phyloP scores from a whole-genome alignment of 2,329 filamentous ascomycete genomes.

The Coniella lustricola region DNA sequence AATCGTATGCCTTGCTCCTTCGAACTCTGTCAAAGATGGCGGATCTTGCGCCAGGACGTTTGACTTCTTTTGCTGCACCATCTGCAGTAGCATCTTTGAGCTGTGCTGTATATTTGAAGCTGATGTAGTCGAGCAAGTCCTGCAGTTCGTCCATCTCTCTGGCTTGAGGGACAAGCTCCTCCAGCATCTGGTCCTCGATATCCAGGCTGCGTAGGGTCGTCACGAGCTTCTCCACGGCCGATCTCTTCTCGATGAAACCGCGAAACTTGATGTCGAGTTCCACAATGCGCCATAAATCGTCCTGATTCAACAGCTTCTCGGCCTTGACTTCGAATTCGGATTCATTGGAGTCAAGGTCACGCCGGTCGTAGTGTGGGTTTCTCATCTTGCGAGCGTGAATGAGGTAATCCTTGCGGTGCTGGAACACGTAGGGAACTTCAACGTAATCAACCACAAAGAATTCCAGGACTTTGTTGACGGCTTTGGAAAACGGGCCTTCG shows the following conservation, averaged over 20 bases:
- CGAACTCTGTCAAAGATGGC: slow-evolving; percentile 79
- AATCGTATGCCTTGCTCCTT: slow-evolving; percentile 67
- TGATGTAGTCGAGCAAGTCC: slow-evolving; percentile 91
- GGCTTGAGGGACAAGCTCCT: slow-evolving; percentile 73
- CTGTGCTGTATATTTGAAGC: slow-evolving; percentile 84
- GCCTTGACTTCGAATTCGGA: slow-evolving; percentile 69
- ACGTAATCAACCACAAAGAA: slow-evolving; percentile 93
- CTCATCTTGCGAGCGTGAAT: slow-evolving; percentile 74
- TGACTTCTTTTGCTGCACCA: slow-evolving; percentile 57
- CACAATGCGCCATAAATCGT: slow-evolving; percentile 90
- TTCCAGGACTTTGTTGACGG: slow-evolving; percentile 85
- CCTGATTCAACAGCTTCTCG: slow-evolving; percentile 84
- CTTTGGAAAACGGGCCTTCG: slow-evolving; percentile 75
- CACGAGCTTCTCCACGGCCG: slow-evolving; percentile 72
- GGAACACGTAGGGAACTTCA: slow-evolving; percentile 95
- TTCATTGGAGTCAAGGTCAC: slow-evolving; percentile 54
- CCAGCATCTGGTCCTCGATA: slow-evolving; percentile 66
- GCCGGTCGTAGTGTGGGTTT: slow-evolving; percentile 48
- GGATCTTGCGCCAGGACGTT: slow-evolving; percentile 77
- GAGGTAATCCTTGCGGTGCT: slow-evolving; percentile 95
- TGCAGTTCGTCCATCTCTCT: slow-evolving; percentile 91
- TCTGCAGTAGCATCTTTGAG: slow-evolving; percentile 69
- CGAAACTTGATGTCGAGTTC: slow-evolving; percentile 94
- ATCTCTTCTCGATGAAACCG: slow-evolving; percentile 85
- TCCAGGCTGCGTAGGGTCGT: slow-evolving; percentile 61